Percentiles rank a stretch among this genome's conserved stretches.
Conservation (phyloP, 148 eudicot genomes). For the Cornus controversa region DNA sequence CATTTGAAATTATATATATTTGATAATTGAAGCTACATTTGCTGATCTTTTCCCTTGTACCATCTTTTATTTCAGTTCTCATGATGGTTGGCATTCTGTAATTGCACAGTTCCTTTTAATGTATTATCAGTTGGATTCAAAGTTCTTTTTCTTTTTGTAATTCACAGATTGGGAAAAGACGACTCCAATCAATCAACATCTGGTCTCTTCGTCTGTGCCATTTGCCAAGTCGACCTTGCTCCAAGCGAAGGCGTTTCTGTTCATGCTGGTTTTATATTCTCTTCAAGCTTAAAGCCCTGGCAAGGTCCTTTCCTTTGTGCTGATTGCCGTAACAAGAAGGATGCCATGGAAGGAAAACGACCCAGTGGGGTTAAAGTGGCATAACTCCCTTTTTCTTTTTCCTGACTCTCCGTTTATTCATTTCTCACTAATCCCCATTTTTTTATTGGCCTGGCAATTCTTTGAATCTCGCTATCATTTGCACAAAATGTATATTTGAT, state of each 20-base stretch:
- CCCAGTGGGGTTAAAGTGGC: slow-evolving; percentile 75
- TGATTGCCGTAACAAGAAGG: slow-evolving; percentile 80
- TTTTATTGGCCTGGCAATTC: slow-evolving; percentile 9
- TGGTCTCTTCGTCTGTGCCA: slow-evolving; percentile 62
- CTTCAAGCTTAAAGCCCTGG: slow-evolving; percentile 81
- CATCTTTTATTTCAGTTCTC: neutral
- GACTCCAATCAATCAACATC: slow-evolving; percentile 43
- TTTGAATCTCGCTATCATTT: neutral
- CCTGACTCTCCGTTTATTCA: neutral
- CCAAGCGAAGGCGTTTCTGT: slow-evolving; percentile 81
- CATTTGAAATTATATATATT: no score
- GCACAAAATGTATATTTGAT: slow-evolving; percentile 11
- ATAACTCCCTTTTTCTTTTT: slow-evolving; percentile 27
- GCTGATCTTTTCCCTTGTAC: neutral
- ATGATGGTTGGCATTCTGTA: neutral
- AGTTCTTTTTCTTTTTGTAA: slow-evolving; percentile 1
- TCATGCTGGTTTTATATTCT: slow-evolving; percentile 91
- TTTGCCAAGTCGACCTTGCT: slow-evolving; percentile 79
- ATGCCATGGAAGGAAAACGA: slow-evolving; percentile 94
- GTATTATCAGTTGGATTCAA: neutral
- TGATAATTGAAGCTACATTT: neutral
- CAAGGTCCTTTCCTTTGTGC: slow-evolving; percentile 88
- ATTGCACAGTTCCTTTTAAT: neutral
- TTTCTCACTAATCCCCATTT: slow-evolving; percentile 4
- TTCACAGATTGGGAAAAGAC: slow-evolving; percentile 67